Conservation (phyloP, 1,284 basidiomycete genomes). For the Ceratorhiza oryzae-sativae region DNA sequence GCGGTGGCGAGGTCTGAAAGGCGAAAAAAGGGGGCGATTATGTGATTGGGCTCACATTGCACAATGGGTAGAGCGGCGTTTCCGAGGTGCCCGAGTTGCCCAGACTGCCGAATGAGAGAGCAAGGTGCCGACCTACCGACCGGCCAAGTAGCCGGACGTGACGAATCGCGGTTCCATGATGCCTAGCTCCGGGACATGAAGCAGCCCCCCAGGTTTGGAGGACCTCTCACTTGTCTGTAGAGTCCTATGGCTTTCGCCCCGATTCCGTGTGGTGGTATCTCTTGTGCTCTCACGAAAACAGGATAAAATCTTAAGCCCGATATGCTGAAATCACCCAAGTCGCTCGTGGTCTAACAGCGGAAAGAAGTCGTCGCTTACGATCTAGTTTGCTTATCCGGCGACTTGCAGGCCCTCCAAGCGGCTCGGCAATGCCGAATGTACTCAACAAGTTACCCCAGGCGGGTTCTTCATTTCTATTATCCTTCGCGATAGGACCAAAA, state of each 20-base stretch:
- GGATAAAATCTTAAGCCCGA: no score
- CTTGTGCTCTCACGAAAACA: no score
- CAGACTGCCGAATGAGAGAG: not conserved
- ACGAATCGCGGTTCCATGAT: not conserved
- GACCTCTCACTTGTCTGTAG: no score
- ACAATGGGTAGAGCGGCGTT: no score
- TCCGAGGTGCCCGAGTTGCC: not conserved
- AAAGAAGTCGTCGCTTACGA: not conserved
- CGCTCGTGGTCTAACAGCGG: not conserved
- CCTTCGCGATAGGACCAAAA: not conserved
- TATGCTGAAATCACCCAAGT: not conserved
- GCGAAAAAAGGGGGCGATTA: no score
- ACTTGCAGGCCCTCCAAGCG: not conserved
- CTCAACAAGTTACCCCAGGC: not conserved
- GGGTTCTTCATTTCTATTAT: not conserved
- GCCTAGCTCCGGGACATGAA: not conserved
- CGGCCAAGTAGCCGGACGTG: not conserved
- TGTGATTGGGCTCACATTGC: no score
- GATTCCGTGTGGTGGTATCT: no score
- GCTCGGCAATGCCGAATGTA: constrained; percentile 1
- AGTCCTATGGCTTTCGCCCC: no score
- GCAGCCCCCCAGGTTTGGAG: no score
- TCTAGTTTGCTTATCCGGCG: not conserved
- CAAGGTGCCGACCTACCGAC: not conserved
- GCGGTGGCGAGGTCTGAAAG: no score